Base-by-base conservation (phyloP, 2,329 filamentous ascomycete genomes). In the Reticulascus tulasneorum region DNA sequence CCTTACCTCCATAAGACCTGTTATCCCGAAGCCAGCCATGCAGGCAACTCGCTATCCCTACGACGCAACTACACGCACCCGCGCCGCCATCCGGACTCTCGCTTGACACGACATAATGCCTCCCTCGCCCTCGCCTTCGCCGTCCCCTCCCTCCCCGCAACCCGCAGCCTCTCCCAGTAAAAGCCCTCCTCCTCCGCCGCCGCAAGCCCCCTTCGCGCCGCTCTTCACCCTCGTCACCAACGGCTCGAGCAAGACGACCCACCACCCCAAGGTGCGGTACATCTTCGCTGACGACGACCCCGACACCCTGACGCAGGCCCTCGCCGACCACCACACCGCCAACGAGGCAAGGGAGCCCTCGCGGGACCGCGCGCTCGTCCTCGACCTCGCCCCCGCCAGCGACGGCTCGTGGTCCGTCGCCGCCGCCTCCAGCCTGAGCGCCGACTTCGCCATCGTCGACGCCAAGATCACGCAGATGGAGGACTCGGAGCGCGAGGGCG, bases 241-340 rank as follows among this genome's bases (percentile, higher is more conserved):
- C 59, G 64, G 74, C 9, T 75, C 78, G n/a, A 82, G 77, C 8
- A 75, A 79, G 50, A 77, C 86, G 29, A 85, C 87, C 44, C 74
- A 87, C 51, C 90, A 97, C 57, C 93, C 91, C 2, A 80, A 78
- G 35, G 80, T 95, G 2, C 88, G 91, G 64, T 97, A 97, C 65
- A 76, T 97, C 53, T 97, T 98, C 66, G 78, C 79, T 49, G 90
- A 97, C 60, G 93, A 97, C 61, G 89, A 96, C 54, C 77, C 81
- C 3, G 84, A 90, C 29, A 67, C 85, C 28, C 69, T 94, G 23
- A 84, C 84, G 2, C 73, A 79, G 23, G 81, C 84, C 3, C 81
- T 59, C 60, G 77, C 56, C 35, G 40, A 48, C 9, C 45, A 48
- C 29, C 52, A 56, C 44, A 45, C 51, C 11, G 32, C 51, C n/a